Base-by-base conservation (phyloP, 208 protist species). In the Trypanosoma lewisi region DNA sequence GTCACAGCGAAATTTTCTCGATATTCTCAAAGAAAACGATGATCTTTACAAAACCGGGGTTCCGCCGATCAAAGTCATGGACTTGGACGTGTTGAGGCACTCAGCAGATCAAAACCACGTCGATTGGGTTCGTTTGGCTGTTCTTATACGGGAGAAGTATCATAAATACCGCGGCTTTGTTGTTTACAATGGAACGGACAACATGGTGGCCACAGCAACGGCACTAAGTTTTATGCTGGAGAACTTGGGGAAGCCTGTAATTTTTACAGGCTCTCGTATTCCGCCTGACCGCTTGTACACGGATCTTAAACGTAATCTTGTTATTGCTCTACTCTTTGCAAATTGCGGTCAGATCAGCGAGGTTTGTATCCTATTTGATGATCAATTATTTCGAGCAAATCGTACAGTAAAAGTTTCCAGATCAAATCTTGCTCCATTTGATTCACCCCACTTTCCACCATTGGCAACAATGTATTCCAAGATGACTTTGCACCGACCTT, bases 151-250 rank as follows among this genome's bases (percentile, higher is more conserved):
- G 44, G 53, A 70, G 16, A 60, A 96, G 39, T 98, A 97, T 66
- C 52, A 93, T 50, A 25, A 78, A 14, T 99, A 98, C 80, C 82
- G 97, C 70, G 97, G 96, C n/a, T 99, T 99, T 77, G 97, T 99
- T 39, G 81, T 99, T 23, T 62, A 98, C 33, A 96, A 97, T 49
- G 97, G 98, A 16, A 98, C 92, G 1, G 97, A 98, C 80, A 98
- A 91, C 28, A 97, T 99, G 92, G 79, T 94, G 16, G 89, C 93
- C 62, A 98, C 96, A 21, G 88, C 97, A 7, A 93, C 82, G 41
- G 97, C 96, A 23, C 73, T 99, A 23, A 96, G 93, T 56, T 99
- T 99, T 73, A 91, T 99, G 66, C 82, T 99, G 0, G 89, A 98
- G 56, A 98, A 99, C 75, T 74, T 99, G 1, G 87, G 81, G 33